Evolutionary conservation across 2,329 filamentous ascomycete species (phyloP).

Genomic region (Xylariales sp.): DNA sequence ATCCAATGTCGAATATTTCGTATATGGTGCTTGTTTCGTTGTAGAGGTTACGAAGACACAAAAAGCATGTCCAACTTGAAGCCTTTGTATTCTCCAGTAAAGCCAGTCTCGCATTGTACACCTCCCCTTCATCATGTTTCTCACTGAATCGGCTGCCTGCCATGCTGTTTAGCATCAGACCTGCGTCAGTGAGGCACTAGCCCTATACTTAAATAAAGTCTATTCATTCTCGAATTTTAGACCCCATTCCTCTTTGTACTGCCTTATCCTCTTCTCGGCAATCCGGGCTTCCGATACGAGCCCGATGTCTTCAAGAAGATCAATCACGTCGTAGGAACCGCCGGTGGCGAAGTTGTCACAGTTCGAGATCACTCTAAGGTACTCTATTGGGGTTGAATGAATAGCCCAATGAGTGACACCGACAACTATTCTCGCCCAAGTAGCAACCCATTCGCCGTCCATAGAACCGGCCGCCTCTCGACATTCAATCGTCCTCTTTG

Average conservation of each 20-base stretch:
- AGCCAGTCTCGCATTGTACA: too few relatives aligned
- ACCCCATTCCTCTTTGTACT: slow-evolving; percentile 7
- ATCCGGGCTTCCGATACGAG: slow-evolving; percentile 17
- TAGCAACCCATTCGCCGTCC: slow-evolving; percentile 13
- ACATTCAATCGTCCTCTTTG: slow-evolving; percentile 18
- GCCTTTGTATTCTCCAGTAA: too few relatives aligned
- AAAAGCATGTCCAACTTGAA: too few relatives aligned
- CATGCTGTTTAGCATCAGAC: too few relatives aligned
- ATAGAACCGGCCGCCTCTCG: slow-evolving; percentile 14
- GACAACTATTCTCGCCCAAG: slow-evolving; percentile 19
- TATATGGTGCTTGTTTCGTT: too few relatives aligned
- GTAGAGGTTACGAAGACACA: too few relatives aligned
- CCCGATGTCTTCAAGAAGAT: slow-evolving; percentile 19
- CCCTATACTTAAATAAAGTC: too few relatives aligned
- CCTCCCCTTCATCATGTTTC: too few relatives aligned
- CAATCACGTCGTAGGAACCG: slow-evolving; percentile 24
- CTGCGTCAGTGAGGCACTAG: too few relatives aligned
- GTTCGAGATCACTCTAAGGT: slow-evolving; percentile 14
- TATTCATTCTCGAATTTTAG: slow-evolving; percentile 12
- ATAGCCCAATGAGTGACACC: slow-evolving; percentile 20
- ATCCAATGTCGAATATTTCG: too few relatives aligned
- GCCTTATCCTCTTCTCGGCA: slow-evolving; percentile 13
- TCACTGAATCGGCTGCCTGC: too few relatives aligned
- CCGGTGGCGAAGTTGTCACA: slow-evolving; percentile 37
- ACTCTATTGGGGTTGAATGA: slow-evolving; percentile 10